These are phyloP conservation scores for Colletotrichum sp. DNA, from an alignment of 2,329 filamentous ascomycete species.

Conservation along the genomic window DNA sequence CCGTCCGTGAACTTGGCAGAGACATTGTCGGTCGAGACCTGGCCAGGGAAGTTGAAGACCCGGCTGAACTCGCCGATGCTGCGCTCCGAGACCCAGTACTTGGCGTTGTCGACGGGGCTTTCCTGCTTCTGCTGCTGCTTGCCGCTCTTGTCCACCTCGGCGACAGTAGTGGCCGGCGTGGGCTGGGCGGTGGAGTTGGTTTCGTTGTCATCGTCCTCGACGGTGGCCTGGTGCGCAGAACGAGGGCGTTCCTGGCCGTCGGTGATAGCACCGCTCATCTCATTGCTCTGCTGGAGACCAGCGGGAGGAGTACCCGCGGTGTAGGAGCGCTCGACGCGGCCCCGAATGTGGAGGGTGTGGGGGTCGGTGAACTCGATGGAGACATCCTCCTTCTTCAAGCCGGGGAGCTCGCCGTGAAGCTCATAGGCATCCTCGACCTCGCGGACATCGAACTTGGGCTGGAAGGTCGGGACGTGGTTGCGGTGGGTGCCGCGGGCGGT, in stretches of 20 bases:
- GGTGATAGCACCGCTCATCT: constrained; percentile 41
- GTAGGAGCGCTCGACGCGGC: constrained; percentile 69
- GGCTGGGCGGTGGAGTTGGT: constrained; percentile 25
- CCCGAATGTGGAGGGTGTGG: constrained; percentile 74
- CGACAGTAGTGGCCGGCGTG: constrained; percentile 29
- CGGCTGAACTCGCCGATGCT: constrained; percentile 70
- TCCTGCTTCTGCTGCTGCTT: constrained; percentile 30
- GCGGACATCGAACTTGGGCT: constrained; percentile 78
- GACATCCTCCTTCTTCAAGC: constrained; percentile 75
- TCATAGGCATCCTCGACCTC: constrained; percentile 73
- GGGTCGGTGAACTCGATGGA: constrained; percentile 79
- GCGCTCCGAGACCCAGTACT: constrained; percentile 76
- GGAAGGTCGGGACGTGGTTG: constrained; percentile 59
- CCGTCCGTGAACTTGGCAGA: constrained; percentile 68
- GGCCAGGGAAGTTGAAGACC: constrained; percentile 69
- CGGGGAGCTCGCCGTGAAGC: constrained; percentile 80
- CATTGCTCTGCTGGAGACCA: constrained; percentile 44
- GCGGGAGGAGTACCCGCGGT: constrained; percentile 58
- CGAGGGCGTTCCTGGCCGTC: constrained; percentile 33
- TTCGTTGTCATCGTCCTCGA: constrained; percentile 62
- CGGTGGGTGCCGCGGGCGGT: constrained; percentile 23
- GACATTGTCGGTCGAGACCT: constrained; percentile 66
- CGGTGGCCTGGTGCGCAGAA: constrained; percentile 59
- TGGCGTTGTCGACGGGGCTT: constrained; percentile 42
- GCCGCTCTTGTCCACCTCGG: constrained; percentile 36